Base-by-base conservation (phyloP, 140 eudicot species). In the Stevia rebaudiana region DNA sequence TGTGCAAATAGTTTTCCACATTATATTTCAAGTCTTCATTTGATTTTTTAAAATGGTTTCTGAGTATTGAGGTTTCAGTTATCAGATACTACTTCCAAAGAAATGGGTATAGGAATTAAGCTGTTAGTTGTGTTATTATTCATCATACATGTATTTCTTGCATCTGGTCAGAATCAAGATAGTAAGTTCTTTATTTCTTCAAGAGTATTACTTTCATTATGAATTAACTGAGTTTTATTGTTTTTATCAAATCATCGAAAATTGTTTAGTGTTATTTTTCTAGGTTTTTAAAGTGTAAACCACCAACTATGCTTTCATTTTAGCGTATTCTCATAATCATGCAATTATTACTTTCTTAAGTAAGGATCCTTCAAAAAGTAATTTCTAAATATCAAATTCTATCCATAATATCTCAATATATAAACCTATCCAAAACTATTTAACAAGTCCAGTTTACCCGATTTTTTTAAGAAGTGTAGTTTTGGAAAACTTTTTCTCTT, bases 101-200 rank as follows among this genome's bases (percentile, higher is more conserved):
- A 59, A 31, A 88, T 79, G 94, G 46, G 63, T 54, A 46, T 59
- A 47, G 73, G 74, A 71, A 44, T 55, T 46, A 67, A 19, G 67
- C 71, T 70, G 55, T 70, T 39, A 55, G 41, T 85, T 64, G 63
- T 84, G 82, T 44, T 76, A 42, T 19, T 73, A 71, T 64, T 58
- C 43, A n/a, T 58, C 43, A n/a, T 80, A 51, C 85, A 80, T 47
- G 52, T 78, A 33, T 74, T 65, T 57, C 62, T 67, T 42, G 74
- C 78, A 80, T 69, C 82, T 52, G 85, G 80, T 52, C 74, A 70
- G 76, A 76, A 69, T 30, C 56, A 41, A 35, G 75, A 72, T 65
- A 1, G 75, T 70, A 71, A 69, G 65, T 69, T 78, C 51, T 57
- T 67, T 10, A n/a, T 53, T 18, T 15, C 33, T 37, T 59, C 12